Evolutionary conservation across 345 rosid species (phyloP), one percentile per base, ranked within the genome.

Genomic region (Clausena lansium): DNA sequence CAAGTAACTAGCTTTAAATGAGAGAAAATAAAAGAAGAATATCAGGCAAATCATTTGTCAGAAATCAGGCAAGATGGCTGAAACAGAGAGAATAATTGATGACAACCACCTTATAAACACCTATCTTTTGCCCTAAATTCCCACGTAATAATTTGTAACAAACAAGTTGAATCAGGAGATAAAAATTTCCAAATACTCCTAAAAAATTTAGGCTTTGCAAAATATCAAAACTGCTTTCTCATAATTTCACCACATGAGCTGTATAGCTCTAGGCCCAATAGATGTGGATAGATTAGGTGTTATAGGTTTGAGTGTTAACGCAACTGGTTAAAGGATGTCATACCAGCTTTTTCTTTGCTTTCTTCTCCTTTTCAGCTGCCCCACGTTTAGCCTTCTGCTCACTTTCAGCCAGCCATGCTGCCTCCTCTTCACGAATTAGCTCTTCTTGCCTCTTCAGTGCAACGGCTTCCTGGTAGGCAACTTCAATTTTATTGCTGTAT

Each of bases 351-450:
- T 95, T 95, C 91, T 93, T 95, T 54, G 90, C 85, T 81, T 92
- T 95, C 89, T 91, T 95, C 78, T 91, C 97, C 86, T 90, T 92
- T n/a, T 89, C 94, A 41, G 79, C 77, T 76, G 82, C 81, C 65
- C 89, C 97, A 72, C 92, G 91, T 82, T 85, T 95, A 35, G 94
- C 89, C 89, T 86, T 95, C 81, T 88, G 97, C 87, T 92, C 95
- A 61, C 83, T 90, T 82, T 83, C 97, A 76, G 91, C 97, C 74
- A 89, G 83, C 88, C 95, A 88, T 9, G 89, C 94, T 78, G 86
- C 96, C 86, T 95, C 98, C 86, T 95, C 98, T 85, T 94, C 97
- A 71, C 97, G 97, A 67, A 95, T 95, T 77, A 95, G 91, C 86
- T 93, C 97, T 77, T 95, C 99, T 83, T 95, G 99, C 88, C 91